Base-by-base conservation (phyloP, 1,139 yeast genomes). In the Suhomyces ambrosiae region DNA sequence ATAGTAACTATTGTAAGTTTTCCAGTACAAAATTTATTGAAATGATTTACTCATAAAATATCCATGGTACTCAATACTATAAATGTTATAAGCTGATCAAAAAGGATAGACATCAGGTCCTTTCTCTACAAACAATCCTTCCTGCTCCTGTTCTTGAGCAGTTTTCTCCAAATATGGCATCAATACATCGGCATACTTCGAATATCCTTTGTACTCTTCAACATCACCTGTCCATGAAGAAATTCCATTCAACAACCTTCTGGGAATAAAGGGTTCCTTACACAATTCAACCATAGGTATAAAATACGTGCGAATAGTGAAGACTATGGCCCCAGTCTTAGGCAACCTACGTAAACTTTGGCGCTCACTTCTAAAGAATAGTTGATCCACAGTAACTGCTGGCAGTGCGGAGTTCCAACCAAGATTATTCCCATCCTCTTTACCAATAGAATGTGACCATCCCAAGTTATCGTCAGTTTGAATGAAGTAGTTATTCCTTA, bases 301-400 rank as follows among this genome's bases (percentile, higher is more conserved):
- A 51, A 81, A 80, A 50, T 81, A 81, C 1, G 86, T 81, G 47
- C 86, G 63, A 32, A 82, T 69, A 9, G 86, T 79, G 56, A 82
- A 82, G 2, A 77, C 63, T 15, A 80, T 67, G 2, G 83, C 84
- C 7, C 82, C 78, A 2, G 80, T 59, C 38, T 69, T 68, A 7
- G 90, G 88, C 42, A 84, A 63, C 51, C 86, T 71, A 41, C 89
- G 73, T 41, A 84, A 65, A 32, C 85, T 73, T 55, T 84, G 92
- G 48, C 88, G 68, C 54, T 82, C 89, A 31, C 84, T 77, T 50
- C 89, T 66, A 56, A 74, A 79, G 56, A 69, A 76, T 26, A 80
- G 58, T 43, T 71, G 68, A 12, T 59, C 60, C 6, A 77, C 56
- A 28, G 65, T 69, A 1, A 53, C 56, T 2, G 84, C 83, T 9